Conservation (phyloP, 768 basidiomycete genomes). For the Macrolepiota dolichaula region DNA sequence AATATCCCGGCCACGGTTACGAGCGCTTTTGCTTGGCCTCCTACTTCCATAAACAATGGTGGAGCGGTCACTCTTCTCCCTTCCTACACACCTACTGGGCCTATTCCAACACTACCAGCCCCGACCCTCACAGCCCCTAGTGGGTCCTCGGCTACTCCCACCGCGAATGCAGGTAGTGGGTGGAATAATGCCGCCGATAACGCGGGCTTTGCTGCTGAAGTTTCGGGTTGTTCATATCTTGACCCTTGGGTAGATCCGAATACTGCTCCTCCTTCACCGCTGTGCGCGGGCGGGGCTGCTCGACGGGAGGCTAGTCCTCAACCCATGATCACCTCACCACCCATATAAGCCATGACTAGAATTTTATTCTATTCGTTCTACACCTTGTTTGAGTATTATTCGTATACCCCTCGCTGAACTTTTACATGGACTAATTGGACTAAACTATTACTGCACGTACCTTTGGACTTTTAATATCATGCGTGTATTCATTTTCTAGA, state of each 20-base stretch:
- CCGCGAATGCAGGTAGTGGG: slow-evolving; percentile 61
- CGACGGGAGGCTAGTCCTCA: background rate
- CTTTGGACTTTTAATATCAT: too few relatives aligned
- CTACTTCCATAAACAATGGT: slow-evolving; percentile 55
- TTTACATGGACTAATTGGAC: too few relatives aligned
- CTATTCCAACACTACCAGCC: slow-evolving; percentile 61
- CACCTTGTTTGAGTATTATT: too few relatives aligned
- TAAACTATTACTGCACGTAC: too few relatives aligned
- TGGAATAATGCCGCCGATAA: slow-evolving; percentile 81
- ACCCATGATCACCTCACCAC: slow-evolving; percentile 19
- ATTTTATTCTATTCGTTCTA: too few relatives aligned
- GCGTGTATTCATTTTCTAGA: too few relatives aligned
- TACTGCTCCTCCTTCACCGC: slow-evolving; percentile 54
- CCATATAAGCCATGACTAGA: slow-evolving; percentile 4
- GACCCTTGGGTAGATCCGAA: slow-evolving; percentile 73
- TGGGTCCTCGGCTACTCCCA: slow-evolving; percentile 30
- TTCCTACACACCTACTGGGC: slow-evolving; percentile 68
- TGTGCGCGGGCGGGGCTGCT: slow-evolving; percentile 37
- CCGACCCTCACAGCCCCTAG: slow-evolving; percentile 56
- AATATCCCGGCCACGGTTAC: slow-evolving; percentile 56
- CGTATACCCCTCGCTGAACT: too few relatives aligned
- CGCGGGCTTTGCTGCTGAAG: slow-evolving; percentile 53
- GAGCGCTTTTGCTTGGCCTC: slow-evolving; percentile 66
- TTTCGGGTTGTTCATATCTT: slow-evolving; percentile 78
- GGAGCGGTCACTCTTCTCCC: slow-evolving; percentile 55